Evolutionary conservation across 495 filamentous ascomycete genomes (phyloP).

Genomic region (Extremus antarcticus): DNA sequence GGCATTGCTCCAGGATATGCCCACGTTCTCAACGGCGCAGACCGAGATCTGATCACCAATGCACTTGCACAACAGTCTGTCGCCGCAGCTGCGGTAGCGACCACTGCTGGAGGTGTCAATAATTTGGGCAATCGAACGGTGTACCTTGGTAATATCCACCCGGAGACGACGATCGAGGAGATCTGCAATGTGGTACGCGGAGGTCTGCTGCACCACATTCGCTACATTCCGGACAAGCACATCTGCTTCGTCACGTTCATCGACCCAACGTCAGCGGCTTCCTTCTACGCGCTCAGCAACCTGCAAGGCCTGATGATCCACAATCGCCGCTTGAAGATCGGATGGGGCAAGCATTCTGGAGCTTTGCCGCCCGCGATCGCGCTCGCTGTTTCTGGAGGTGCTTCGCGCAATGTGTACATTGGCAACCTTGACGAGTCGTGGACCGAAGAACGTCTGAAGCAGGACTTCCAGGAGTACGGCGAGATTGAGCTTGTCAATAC

Average conservation of each 20-base stretch:
- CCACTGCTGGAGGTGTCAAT: constrained; percentile 88
- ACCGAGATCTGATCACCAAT: constrained; percentile 90
- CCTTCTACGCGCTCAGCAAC: constrained; percentile 95
- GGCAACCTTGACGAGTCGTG: constrained; percentile 95
- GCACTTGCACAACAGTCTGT: constrained; percentile 95
- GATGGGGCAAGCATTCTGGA: constrained; percentile 98
- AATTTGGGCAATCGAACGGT: constrained; percentile 96
- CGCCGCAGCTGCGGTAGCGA: constrained; percentile 91
- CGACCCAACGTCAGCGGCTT: constrained; percentile 93
- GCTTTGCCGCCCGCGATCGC: constrained; percentile 94
- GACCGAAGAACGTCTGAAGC: constrained; percentile 87
- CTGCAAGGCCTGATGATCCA: constrained; percentile 98
- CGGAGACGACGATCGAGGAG: constrained; percentile 64
- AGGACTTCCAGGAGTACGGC: constrained; percentile 95
- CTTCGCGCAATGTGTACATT: constrained; percentile 93
- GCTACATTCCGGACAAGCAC: constrained; percentile 98
- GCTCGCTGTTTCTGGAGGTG: constrained; percentile 87
- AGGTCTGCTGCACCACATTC: constrained; percentile 89
- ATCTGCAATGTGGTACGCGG: constrained; percentile 87
- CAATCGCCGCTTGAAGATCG: constrained; percentile 94
- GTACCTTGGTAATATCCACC: constrained; percentile 97
- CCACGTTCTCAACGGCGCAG: constrained; percentile 87
- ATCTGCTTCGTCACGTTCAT: constrained; percentile 99
- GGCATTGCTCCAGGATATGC: constrained; percentile 97
- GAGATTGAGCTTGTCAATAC: constrained; percentile 98